Percentiles rank a stretch among this genome's conserved stretches.
Evolutionary conservation across 257 asterid genomes (phyloP).

Genomic region (Rubia yunnanensis): DNA sequence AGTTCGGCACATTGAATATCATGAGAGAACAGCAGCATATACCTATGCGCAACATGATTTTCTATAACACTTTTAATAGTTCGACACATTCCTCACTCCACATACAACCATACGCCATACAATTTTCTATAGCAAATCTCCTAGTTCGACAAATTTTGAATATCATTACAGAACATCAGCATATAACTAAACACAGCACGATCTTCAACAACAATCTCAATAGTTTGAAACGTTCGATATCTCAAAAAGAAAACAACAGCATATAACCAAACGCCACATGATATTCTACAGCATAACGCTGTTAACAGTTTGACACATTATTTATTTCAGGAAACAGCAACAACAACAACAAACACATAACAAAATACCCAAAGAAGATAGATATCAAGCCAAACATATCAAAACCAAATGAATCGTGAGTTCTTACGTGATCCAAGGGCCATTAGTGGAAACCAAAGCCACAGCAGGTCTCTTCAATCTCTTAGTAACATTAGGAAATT

Average conservation of each 20-base stretch:
- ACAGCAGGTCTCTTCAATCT: slow-evolving; percentile 90
- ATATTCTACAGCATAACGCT: not conserved
- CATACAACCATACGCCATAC: not conserved
- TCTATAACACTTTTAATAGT: not conserved
- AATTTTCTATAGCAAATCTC: not conserved
- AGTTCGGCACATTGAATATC: not conserved
- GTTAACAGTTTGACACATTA: too few species aligned
- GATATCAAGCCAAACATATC: not conserved
- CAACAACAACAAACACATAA: not conserved
- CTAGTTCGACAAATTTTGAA: not conserved
- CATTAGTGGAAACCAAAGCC: slow-evolving; percentile 91
- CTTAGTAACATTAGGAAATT: slow-evolving; percentile 65
- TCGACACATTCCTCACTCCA: too few species aligned
- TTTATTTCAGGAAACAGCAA: not conserved
- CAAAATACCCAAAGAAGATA: not conserved
- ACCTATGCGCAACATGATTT: not conserved
- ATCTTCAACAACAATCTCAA: not conserved
- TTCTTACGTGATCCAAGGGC: slow-evolving; percentile 84
- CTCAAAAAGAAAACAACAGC: too few species aligned
- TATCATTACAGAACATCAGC: not conserved
- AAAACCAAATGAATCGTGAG: not conserved
- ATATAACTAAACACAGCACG: not conserved
- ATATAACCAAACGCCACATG: not conserved
- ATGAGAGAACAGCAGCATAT: not conserved
- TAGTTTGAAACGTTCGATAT: not conserved